phyloP scores from a whole-genome alignment of 164 flowering plant species.

The Vitis rupestris region DNA sequence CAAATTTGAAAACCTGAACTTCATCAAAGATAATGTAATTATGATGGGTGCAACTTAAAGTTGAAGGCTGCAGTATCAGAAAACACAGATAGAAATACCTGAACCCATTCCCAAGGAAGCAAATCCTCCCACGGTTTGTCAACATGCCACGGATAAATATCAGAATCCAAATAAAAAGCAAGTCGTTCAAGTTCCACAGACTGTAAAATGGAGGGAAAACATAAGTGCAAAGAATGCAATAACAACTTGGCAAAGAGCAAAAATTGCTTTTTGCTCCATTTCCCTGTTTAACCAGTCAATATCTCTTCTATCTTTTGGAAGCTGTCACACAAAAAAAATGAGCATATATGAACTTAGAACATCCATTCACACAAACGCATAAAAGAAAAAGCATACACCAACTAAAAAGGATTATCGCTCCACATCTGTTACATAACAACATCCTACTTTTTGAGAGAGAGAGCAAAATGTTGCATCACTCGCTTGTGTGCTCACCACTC shows the following conservation, averaged over 20 bases:
- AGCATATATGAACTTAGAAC: too few relatives aligned
- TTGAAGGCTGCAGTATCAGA: background rate
- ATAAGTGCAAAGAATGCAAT: background rate
- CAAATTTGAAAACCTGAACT: slow-evolving; percentile 73
- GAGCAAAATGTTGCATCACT: too few relatives aligned
- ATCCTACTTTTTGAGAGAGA: too few relatives aligned
- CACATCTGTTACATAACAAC: too few relatives aligned
- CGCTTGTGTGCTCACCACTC: too few relatives aligned
- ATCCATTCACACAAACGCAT: too few relatives aligned
- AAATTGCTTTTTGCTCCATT: background rate
- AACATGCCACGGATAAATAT: slow-evolving; percentile 70
- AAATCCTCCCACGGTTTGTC: slow-evolving; percentile 84
- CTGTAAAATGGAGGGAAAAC: slow-evolving; percentile 35
- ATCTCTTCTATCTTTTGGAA: too few relatives aligned
- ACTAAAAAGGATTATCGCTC: too few relatives aligned
- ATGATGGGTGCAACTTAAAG: background rate
- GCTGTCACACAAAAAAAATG: background rate
- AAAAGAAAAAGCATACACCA: too few relatives aligned
- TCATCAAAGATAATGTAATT: background rate
- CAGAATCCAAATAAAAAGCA: slow-evolving; percentile 90
- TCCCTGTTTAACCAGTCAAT: too few relatives aligned
- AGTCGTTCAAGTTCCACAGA: slow-evolving; percentile 77
- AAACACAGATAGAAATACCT: slow-evolving; percentile 42
- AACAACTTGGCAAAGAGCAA: background rate
- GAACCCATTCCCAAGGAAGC: slow-evolving; percentile 89